Conservation (phyloP, 2,329 filamentous ascomycete genomes). For the Fusarium virguliforme region DNA sequence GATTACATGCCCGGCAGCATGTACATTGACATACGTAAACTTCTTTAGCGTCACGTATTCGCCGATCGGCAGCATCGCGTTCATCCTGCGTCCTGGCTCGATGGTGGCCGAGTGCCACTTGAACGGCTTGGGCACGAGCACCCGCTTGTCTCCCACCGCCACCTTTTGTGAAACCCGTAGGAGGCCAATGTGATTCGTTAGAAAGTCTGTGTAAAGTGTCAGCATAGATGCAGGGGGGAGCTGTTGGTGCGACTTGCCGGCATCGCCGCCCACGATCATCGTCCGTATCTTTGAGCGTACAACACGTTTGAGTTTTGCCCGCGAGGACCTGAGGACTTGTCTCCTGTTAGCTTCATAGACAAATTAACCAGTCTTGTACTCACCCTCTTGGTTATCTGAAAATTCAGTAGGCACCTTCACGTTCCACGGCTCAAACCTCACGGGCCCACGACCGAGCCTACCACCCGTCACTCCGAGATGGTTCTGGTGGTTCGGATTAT, state of each 20-base stretch:
- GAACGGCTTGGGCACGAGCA: neutral
- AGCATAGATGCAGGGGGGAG: neutral
- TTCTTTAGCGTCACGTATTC: neutral
- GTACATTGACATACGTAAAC: neutral
- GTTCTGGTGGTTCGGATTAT: neutral
- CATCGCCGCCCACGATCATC: constrained; percentile 18
- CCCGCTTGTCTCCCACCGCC: neutral
- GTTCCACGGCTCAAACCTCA: constrained; percentile 12
- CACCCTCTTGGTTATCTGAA: constrained; percentile 22
- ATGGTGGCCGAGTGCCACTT: neutral
- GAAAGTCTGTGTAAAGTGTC: constrained; percentile 10
- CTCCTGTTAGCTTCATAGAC: neutral
- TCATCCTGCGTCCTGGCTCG: neutral
- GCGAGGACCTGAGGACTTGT: constrained; percentile 21
- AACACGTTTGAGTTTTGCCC: neutral
- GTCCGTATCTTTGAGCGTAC: neutral
- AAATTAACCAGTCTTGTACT: neutral
- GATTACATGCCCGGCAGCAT: constrained; percentile 8
- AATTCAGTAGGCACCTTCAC: neutral
- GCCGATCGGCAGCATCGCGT: neutral
- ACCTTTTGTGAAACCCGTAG: neutral
- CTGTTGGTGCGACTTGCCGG: neutral
- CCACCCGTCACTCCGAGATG: constrained; percentile 11
- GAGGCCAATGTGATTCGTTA: constrained; percentile 18
- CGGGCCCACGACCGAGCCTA: neutral